Evolutionary conservation across 306 rosid species (phyloP), one percentile per base, ranked within the genome.

Genomic region (Pyrus bretschneideri): DNA sequence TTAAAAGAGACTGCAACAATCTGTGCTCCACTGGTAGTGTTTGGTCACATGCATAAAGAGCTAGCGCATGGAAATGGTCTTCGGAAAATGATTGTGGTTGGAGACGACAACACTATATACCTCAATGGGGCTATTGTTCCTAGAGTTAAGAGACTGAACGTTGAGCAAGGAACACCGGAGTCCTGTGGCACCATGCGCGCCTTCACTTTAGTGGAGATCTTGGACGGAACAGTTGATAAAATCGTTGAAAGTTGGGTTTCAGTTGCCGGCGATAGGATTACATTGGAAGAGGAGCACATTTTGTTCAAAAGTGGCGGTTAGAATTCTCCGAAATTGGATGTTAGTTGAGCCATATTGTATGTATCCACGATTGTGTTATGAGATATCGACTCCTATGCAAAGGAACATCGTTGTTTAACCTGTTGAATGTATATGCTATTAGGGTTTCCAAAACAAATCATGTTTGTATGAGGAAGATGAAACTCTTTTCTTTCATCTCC

Each of bases 51-150:
- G 93, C 98, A 94, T 78, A 87, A 88, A 84, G 85, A 88, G 87
- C 91, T 90, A 29, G 93, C 96, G 69, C 23, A 55, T 80, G 87
- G 89, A 86, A 82, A 85, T 4, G 96, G 95, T 79, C 79, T 84
- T 68, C 92, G 95, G 82, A 90, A 94, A 90, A 94, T 86, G 94
- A 85, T 90, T 14, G 87, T 84, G 57, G 73, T 83, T 76, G 91
- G 95, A 38, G 57, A 82, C 17, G 90, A 89, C 76, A 71, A 86
- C 79, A 85, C 91, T 58, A 80, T 88, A 82, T 88, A 90, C 84
- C 85, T 95, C 83, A 95, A 95, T 58, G 96, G 93, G 71, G 98
- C 98, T 42, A 51, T 95, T 74, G 93, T 95, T 87, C 97, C 97
- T 0, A 83, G 98, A 80, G 93, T 90, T 68, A 81, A 76, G 76